phyloP scores from a whole-genome alignment of 1,284 basidiomycete species.

The Leccinum insolens region DNA sequence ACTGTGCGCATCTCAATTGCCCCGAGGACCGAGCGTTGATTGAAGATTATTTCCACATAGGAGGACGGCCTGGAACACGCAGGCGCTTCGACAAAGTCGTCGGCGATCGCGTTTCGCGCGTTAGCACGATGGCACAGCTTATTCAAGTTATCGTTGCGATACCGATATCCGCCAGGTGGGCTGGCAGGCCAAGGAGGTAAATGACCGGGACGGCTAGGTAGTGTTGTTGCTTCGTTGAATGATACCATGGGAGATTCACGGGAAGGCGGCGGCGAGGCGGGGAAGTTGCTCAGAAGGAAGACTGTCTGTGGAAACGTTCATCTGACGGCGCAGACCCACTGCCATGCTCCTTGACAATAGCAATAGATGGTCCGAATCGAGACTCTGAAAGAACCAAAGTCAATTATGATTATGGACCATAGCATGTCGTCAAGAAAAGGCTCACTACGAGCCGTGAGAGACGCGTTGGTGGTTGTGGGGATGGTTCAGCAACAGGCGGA shows the following conservation, averaged over 20 bases:
- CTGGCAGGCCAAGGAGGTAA: slow-evolving; percentile 29
- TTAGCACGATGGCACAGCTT: slow-evolving; percentile 4
- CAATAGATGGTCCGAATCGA: slow-evolving; percentile 34
- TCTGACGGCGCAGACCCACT: slow-evolving; percentile 10
- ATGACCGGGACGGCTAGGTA: slow-evolving; percentile 17
- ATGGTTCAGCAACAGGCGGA: slow-evolving; percentile 18
- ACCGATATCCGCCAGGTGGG: slow-evolving; percentile 15
- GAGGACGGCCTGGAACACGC: slow-evolving; percentile 6
- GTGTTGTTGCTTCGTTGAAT: slow-evolving; percentile 14
- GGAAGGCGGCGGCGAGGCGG: slow-evolving; percentile 32
- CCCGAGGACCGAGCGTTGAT: slow-evolving; percentile 13
- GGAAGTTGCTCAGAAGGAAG: slow-evolving; percentile 12
- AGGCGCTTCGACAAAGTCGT: slow-evolving; percentile 14
- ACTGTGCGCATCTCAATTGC: slow-evolving; percentile 6
- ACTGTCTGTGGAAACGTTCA: slow-evolving; percentile 24
- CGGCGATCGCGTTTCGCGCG: neutral
- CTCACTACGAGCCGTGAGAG: slow-evolving; percentile 27
- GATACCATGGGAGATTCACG: slow-evolving; percentile 34
- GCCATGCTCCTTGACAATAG: slow-evolving; percentile 22
- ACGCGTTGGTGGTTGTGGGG: slow-evolving; percentile 8
- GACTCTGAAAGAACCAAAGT: slow-evolving; percentile 23
- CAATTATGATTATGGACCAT: neutral
- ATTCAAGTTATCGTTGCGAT: slow-evolving; percentile 8
- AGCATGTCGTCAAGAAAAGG: neutral
- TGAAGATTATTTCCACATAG: slow-evolving; percentile 12